Base-by-base conservation (phyloP, 164 flowering plant species). In the Cinnamomum chago region DNA sequence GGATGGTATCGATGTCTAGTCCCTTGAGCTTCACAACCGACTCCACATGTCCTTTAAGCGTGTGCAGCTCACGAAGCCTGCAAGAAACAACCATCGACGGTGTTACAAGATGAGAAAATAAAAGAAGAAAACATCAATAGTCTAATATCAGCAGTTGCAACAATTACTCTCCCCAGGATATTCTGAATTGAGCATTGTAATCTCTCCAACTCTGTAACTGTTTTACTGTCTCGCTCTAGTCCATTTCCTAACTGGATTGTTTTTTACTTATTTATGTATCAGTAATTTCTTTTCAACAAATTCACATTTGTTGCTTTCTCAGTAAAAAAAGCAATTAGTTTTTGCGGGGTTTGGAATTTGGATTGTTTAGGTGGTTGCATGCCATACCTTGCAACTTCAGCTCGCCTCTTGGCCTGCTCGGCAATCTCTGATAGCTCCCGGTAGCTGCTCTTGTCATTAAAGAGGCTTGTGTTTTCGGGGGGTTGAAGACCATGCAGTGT, bases 401-500 rank as follows among this genome's bases (percentile, higher is more conserved):
- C 99, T 75, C 98, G 84, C 73, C 95, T 85, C 85, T 93, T 93
- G 67, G 99, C 99, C 76, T 95, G 99, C 84, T 95, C 99, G 0
- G 99, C 98, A 9, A 95, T 95, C 83, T 95, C 99, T 24, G 99
- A 93, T 18, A 92, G 86, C 67, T 95, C 99, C 74, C 98, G 83
- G 85, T 92, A 93, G 81, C 93, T 88, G 81, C 77, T 90, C 90
- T 92, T 95, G 17, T 95, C 99, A 40, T 75, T n/a, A 84, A 95
- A 91, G 73, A 90, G 50, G 73, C 76, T 74, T 27, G 79, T 69
- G 18, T 86, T 40, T 78, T 92, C 94, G 2, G 92, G 93, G 55
- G 97, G 88, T 70, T 95, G 97, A 68, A 95, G 97, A 0, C 99
- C 99, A 77, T 95, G 99, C 47, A 93, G 75, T 10, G 99, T 95